phyloP scores from a whole-genome alignment of 2,329 filamentous ascomycete genomes.

The Clarireedia hainanense region DNA sequence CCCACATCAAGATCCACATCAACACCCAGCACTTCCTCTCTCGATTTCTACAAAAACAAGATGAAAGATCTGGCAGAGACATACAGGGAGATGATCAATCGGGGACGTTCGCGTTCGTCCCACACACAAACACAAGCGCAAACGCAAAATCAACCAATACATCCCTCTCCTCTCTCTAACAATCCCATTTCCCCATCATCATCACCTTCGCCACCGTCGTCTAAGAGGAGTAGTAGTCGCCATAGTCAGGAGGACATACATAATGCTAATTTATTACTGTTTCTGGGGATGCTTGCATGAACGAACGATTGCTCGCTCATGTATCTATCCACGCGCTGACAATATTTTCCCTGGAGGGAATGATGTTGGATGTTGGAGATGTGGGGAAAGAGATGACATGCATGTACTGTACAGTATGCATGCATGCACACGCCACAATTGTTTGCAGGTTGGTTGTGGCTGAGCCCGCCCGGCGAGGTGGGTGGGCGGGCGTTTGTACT shows the following conservation, averaged over 20 bases:
- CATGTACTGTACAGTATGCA: no score
- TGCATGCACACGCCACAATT: no score
- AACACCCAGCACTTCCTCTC: neutral
- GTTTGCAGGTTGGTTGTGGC: no score
- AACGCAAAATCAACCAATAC: neutral
- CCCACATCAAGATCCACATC: neutral
- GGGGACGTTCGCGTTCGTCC: neutral
- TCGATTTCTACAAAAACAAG: neutral
- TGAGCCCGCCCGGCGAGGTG: no score
- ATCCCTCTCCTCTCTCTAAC: no score
- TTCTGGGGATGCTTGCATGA: constrained; percentile 1
- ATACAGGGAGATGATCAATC: neutral
- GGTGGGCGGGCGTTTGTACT: no score
- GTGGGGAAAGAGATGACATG: no score
- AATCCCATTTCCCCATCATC: neutral
- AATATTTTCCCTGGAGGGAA: neutral
- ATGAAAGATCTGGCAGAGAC: neutral
- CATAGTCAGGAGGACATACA: neutral
- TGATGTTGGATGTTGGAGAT: no score
- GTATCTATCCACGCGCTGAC: no score
- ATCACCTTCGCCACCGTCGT: neutral
- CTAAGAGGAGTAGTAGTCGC: neutral
- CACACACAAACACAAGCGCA: no score
- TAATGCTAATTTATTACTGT: neutral
- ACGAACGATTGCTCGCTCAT: no score